phyloP scores from a whole-genome alignment of 73 alveolate genomes.

The Uronychia setigera region DNA sequence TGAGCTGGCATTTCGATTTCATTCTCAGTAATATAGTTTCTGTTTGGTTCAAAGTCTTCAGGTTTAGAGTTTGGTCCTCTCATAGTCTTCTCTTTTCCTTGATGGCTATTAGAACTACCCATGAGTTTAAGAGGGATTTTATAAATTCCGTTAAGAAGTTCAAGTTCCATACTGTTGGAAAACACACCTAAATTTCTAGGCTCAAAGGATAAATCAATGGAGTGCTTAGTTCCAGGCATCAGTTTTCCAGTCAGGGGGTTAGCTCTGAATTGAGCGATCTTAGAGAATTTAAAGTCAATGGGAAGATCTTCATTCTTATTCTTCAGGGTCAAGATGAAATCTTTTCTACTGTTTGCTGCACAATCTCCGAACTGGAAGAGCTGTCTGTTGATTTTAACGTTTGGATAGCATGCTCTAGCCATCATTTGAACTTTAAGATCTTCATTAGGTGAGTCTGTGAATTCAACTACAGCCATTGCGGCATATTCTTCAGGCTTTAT shows the following conservation, averaged over 20 bases:
- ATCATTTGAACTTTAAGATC: slow-evolving; percentile 92
- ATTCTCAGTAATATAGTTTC: slow-evolving; percentile 63
- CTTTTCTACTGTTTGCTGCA: slow-evolving; percentile 89
- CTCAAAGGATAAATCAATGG: slow-evolving; percentile 90
- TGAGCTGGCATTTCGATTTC: slow-evolving; percentile 58
- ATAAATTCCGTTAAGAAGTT: slow-evolving; percentile 86
- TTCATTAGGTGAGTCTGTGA: slow-evolving; percentile 80
- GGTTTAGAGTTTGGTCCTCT: slow-evolving; percentile 87
- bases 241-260: slow-evolving; percentile 89
- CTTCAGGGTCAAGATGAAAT: slow-evolving; percentile 84
- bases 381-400: slow-evolving; percentile 85
- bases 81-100: slow-evolving; percentile 55
- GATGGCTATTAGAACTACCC: slow-evolving; percentile 82
- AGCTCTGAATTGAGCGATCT: slow-evolving; percentile 92
- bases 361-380: slow-evolving; percentile 93
- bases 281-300: slow-evolving; percentile 84
- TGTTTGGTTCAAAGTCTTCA: slow-evolving; percentile 76
- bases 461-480: slow-evolving; percentile 74
- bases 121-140: slow-evolving; percentile 90
- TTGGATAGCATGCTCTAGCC: slow-evolving; percentile 96
- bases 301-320: slow-evolving; percentile 96
- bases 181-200: slow-evolving; percentile 96
- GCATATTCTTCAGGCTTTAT: slow-evolving; percentile 77
- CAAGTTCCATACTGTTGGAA: slow-evolving; percentile 74
- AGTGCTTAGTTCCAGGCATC: slow-evolving; percentile 87